Conservation (phyloP, 305 asterid species). For the Solanum chacoense region DNA sequence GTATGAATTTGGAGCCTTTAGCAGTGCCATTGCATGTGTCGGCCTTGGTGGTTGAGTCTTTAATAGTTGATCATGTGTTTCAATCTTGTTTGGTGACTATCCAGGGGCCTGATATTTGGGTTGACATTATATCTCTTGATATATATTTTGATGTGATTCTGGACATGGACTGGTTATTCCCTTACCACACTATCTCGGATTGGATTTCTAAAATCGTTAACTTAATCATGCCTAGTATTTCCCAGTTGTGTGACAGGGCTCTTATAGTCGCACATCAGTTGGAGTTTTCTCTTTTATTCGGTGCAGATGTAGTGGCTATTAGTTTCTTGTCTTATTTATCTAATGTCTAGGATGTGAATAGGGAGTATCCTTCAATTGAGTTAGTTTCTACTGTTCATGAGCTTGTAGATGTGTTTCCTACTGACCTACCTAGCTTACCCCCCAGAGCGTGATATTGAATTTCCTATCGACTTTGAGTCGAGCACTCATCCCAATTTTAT, state of each 20-base stretch:
- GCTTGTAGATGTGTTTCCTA: neutral
- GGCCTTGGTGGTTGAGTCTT: neutral
- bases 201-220: no score
- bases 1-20: neutral
- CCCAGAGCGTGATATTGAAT: neutral
- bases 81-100: neutral
- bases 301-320: neutral
- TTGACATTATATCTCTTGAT: neutral
- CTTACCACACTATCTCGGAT: neutral
- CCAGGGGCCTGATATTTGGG: neutral
- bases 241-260: neutral
- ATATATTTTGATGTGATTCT: neutral
- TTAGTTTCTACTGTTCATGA: neutral
- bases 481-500: neutral
- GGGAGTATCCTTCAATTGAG: neutral
- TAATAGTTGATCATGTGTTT: neutral
- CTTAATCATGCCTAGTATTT: neutral
- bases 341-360: no score
- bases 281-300: neutral
- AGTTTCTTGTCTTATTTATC: neutral
- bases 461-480: neutral
- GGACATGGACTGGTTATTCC: neutral
- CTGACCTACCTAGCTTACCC: neutral
- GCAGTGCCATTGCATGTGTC: neutral
- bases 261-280: no score